These are phyloP conservation scores for Saprolegnia diclina DNA, from an alignment of 352 stramenopile genomes.

Conservation along the genomic window DNA sequence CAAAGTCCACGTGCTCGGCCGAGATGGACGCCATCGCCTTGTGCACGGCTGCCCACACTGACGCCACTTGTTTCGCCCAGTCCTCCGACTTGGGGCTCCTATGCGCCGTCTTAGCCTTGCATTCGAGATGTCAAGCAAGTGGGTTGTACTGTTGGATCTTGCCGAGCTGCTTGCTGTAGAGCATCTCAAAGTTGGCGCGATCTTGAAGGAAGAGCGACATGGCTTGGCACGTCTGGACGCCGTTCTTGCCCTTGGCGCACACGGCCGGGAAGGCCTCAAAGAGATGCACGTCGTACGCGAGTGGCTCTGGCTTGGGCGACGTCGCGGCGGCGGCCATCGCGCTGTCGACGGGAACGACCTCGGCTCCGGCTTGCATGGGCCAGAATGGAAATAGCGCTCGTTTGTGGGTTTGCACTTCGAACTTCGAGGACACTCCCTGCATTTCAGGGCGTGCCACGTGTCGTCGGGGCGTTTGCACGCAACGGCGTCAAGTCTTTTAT, in stretches of 20 bases:
- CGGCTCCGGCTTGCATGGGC: background rate
- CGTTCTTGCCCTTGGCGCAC: slow-evolving; percentile 68
- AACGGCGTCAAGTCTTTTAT: no score
- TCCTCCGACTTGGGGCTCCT: slow-evolving; percentile 58
- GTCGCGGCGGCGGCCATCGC: background rate
- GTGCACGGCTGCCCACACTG: slow-evolving; percentile 52
- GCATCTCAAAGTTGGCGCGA: slow-evolving; percentile 46
- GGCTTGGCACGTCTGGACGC: slow-evolving; percentile 68
- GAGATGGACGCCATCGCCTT: slow-evolving; percentile 47
- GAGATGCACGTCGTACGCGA: slow-evolving; percentile 61
- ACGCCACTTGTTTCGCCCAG: slow-evolving; percentile 57
- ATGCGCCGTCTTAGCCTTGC: background rate
- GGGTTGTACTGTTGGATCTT: slow-evolving; percentile 53
- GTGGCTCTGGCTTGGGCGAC: background rate
- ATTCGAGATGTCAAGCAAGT: background rate
- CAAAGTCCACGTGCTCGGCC: slow-evolving; percentile 52
- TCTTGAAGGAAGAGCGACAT: slow-evolving; percentile 59
- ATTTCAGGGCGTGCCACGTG: no score
- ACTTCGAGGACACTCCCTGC: background rate
- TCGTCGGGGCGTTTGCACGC: no score
- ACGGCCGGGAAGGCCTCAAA: slow-evolving; percentile 60
- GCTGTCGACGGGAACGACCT: background rate
- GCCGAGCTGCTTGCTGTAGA: slow-evolving; percentile 53
- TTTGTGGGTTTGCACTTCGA: background rate
- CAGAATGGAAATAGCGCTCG: background rate